Evolutionary conservation across 805 yeast genomes (phyloP).

Genomic region (Nakazawaea wickerhamii): DNA sequence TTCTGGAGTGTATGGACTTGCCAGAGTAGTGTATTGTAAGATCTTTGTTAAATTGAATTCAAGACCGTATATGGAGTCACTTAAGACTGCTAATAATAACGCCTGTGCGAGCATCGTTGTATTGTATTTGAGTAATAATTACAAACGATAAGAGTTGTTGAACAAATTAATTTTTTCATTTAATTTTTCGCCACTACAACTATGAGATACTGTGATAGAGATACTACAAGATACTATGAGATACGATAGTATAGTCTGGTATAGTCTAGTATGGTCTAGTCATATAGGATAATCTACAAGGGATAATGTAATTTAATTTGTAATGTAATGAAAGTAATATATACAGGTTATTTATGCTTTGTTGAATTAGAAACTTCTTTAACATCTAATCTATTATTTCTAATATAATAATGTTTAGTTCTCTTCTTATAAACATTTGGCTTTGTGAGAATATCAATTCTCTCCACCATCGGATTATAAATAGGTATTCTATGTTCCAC

Average conservation of each 20-base stretch:
- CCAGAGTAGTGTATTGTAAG: slow-evolving; percentile 11
- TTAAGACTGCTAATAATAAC: slow-evolving; percentile 1
- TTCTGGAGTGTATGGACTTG: slow-evolving; percentile 32
- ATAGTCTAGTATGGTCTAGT: too few species aligned
- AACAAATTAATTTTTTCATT: too few species aligned
- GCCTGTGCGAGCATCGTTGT: background rate
- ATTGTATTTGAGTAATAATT: background rate
- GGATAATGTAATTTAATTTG: too few species aligned
- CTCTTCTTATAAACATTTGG: slow-evolving; percentile 70
- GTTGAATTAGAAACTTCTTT: slow-evolving; percentile 37
- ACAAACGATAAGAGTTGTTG: background rate
- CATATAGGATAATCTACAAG: too few species aligned
- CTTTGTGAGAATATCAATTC: slow-evolving; percentile 72
- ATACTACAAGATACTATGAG: too few species aligned
- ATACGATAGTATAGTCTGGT: too few species aligned
- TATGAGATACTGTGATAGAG: too few species aligned
- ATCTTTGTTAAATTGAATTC: slow-evolving; percentile 15
- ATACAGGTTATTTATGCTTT: slow-evolving; percentile 4
- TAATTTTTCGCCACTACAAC: too few species aligned
- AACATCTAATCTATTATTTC: slow-evolving; percentile 72
- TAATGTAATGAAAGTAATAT: too few species aligned
- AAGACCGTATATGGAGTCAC: slow-evolving; percentile 3
- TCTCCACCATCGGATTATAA: slow-evolving; percentile 71
- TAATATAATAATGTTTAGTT: slow-evolving; percentile 86
- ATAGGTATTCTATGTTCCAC: slow-evolving; percentile 80